Base-by-base conservation (phyloP, 371 early-diverging fungal genomes). In the Rhizopus arrhizus region DNA sequence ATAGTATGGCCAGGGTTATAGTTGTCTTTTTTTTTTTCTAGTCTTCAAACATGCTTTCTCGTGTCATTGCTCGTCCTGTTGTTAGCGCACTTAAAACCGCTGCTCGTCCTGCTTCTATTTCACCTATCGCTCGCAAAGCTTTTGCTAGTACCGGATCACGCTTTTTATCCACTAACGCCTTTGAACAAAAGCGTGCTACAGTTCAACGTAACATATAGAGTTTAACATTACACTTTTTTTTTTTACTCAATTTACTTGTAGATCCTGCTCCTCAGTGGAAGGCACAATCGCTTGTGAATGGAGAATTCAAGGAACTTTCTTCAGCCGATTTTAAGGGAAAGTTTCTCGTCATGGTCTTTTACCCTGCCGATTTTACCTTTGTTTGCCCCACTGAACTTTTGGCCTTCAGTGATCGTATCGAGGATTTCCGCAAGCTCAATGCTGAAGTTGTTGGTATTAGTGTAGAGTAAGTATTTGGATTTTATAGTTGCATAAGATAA, bases 311-410 rank as follows among this genome's bases (percentile, higher is more conserved):
- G 78, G 77, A 85, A 58, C 72, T 97, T 52, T 86, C 90, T 41
- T 81, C 94, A 35, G 81, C 85, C 43, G 92, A 95, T 78, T 97
- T 89, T 89, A 92, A 92, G 85, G 95, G 95, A 70, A 83, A 78
- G 68, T 80, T 75, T 58, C 72, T 77, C 31, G 75, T 80, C 34
- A 62, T 80, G 69, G 70, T 80, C 68, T 80, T 75, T 65, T 81
- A 81, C 59, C 81, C 81, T 63, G 74, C 74, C 61, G 78, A 81
- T 62, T 78, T 78, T 62, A 87, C 88, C 62, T 91, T 93, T 67
- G 94, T 92, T 55, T 95, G 95, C 81, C 96, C 96, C 56, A 95
- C 95, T 63, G 96, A 96, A 81, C 81, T 94, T 74, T 79, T 90
- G 52, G 94, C 93, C 42, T 95, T 95, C 87, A 86, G 86, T 69